These are phyloP conservation scores for Orbilia ellipsospora DNA, from an alignment of 2,329 filamentous ascomycete species.

Conservation along the genomic window DNA sequence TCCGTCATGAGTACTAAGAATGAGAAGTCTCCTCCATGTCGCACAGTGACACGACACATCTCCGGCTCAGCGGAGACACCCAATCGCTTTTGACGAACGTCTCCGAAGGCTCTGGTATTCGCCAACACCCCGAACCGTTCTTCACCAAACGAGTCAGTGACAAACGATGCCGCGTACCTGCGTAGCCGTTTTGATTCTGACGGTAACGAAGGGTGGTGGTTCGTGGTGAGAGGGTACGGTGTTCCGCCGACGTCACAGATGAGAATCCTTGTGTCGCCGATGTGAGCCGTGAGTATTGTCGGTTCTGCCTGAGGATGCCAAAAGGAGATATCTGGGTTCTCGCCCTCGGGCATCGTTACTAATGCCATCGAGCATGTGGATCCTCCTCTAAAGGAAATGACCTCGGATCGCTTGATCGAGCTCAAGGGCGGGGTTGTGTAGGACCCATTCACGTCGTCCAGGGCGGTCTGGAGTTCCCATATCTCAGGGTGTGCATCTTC, in stretches of 20 bases:
- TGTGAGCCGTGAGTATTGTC: slow-evolving; percentile 86
- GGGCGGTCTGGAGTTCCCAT: slow-evolving; percentile 70
- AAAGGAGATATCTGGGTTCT: slow-evolving; percentile 72
- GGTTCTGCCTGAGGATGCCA: slow-evolving; percentile 91
- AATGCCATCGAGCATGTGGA: slow-evolving; percentile 90
- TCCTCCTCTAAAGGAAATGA: slow-evolving; percentile 79
- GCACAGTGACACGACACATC: slow-evolving; percentile 79
- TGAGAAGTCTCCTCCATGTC: slow-evolving; percentile 80
- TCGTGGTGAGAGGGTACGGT: slow-evolving; percentile 82
- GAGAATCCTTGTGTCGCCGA: slow-evolving; percentile 90
- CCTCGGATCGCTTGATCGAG: slow-evolving; percentile 47
- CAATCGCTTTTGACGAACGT: slow-evolving; percentile 89
- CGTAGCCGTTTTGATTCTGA: slow-evolving; percentile 84
- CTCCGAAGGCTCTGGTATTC: slow-evolving; percentile 93
- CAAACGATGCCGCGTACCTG: slow-evolving; percentile 85
- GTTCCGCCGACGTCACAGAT: slow-evolving; percentile 89
- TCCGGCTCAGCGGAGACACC: slow-evolving; percentile 96
- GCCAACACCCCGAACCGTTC: slow-evolving; percentile 93
- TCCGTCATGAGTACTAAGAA: slow-evolving; percentile 91
- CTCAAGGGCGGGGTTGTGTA: slow-evolving; percentile 48
- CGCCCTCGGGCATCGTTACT: slow-evolving; percentile 89
- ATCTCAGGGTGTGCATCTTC: slow-evolving; percentile 72
- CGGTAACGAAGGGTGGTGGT: slow-evolving; percentile 91
- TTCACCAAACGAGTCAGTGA: slow-evolving; percentile 96
- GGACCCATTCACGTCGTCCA: slow-evolving; percentile 52